Percentiles rank a stretch among this genome's conserved stretches.
phyloP scores from a whole-genome alignment of 139 green algal species.

The Trebouxia sp. region DNA sequence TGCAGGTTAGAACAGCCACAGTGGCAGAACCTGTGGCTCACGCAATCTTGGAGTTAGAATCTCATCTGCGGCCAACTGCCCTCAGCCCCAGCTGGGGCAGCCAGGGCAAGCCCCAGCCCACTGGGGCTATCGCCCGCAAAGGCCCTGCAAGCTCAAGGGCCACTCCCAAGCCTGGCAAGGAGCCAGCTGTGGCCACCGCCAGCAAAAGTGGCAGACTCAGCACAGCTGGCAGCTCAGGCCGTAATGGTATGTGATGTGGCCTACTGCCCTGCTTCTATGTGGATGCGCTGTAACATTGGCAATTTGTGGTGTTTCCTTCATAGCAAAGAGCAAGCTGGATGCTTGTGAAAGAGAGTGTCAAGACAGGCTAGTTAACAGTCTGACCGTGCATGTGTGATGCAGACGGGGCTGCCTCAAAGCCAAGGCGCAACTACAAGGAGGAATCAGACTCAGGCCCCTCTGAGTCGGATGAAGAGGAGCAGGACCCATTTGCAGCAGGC shows the following conservation, averaged over 20 bases:
- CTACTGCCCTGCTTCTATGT: no score
- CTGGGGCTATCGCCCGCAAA: background rate
- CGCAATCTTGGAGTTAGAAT: conserved; percentile 46
- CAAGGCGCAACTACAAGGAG: conserved; percentile 22
- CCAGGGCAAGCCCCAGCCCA: background rate
- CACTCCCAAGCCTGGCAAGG: background rate
- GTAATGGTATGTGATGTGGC: no score
- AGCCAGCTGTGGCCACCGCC: background rate
- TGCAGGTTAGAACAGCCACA: conserved; percentile 26
- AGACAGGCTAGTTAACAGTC: no score
- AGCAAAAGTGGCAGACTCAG: conserved; percentile 15
- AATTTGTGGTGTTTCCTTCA: no score
- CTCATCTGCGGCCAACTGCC: conserved; percentile 35
- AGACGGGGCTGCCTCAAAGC: background rate
- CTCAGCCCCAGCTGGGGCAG: conserved; percentile 9
- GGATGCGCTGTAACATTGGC: no score
- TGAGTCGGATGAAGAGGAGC: conserved; percentile 6
- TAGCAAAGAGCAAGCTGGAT: no score
- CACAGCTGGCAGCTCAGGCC: background rate
- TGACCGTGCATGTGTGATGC: no score
- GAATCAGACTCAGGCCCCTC: conserved; percentile 14
- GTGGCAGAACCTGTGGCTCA: conserved; percentile 19
- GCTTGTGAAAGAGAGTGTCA: no score
- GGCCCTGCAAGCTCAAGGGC: background rate
- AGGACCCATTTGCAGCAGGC: background rate